These are phyloP conservation scores for Arbutus unedo DNA, from an alignment of 148 eudicot genomes.

Conservation along the genomic window DNA sequence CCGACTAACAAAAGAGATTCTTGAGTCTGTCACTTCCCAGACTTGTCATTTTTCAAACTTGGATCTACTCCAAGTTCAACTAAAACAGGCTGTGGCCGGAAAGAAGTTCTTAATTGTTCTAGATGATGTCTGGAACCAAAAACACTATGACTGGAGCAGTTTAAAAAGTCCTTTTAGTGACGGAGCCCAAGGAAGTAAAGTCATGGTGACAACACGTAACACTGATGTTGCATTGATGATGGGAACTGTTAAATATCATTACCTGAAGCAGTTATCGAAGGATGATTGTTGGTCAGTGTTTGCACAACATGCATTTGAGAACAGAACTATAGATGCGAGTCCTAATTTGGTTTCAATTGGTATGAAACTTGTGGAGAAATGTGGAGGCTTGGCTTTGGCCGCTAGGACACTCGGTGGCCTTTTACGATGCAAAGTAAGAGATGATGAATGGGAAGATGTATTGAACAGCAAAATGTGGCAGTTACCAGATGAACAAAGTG, in stretches of 20 bases:
- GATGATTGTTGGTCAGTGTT: constrained; percentile 2
- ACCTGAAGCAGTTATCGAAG: background rate
- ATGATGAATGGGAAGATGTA: constrained; percentile 16
- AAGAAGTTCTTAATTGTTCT: constrained; percentile 21
- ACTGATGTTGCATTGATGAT: background rate
- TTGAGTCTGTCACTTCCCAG: background rate
- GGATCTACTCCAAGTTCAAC: background rate
- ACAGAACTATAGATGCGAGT: too few relatives aligned
- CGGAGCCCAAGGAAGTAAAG: constrained; percentile 25
- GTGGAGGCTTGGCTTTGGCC: background rate
- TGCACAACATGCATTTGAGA: background rate
- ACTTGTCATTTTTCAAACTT: background rate
- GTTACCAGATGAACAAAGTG: background rate
- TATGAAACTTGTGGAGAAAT: background rate
- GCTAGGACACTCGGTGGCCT: constrained; percentile 10
- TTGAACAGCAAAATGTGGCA: constrained; percentile 20
- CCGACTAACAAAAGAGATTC: background rate
- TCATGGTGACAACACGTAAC: constrained; percentile 25
- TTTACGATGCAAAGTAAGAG: background rate
- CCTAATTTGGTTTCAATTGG: background rate
- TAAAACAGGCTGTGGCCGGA: background rate
- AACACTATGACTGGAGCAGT: background rate
- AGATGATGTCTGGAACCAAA: constrained; percentile 26
- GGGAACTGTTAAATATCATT: constrained; percentile 16
- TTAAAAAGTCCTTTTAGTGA: constrained; percentile 13